Evolutionary conservation across 2,329 filamentous ascomycete genomes (phyloP).

Genomic region (Trichophyton equinum): DNA sequence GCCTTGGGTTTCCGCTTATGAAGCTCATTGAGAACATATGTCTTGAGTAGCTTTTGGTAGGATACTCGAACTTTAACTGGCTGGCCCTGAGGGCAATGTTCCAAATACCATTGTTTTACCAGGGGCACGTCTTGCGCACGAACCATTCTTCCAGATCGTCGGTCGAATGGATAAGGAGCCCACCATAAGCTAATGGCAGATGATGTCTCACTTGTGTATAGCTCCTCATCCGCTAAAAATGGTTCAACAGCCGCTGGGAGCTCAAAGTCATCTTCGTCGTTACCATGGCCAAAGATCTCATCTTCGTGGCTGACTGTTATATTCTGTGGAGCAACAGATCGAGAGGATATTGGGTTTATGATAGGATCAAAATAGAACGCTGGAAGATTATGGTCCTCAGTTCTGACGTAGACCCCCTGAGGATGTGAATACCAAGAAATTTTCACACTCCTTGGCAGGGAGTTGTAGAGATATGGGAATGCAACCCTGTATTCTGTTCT

Average conservation of each 20-base stretch:
- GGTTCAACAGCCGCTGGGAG: slow-evolving; percentile 69
- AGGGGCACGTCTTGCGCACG: slow-evolving; percentile 92
- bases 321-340: slow-evolving; percentile 87
- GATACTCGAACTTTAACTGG: slow-evolving; percentile 96
- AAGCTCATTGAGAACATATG: slow-evolving; percentile 87
- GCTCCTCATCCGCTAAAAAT: slow-evolving; percentile 77
- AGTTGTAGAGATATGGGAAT: slow-evolving; percentile 93
- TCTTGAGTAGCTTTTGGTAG: slow-evolving; percentile 95
- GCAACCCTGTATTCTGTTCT: slow-evolving; percentile 92
- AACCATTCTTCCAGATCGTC: slow-evolving; percentile 89
- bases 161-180: slow-evolving; percentile 93
- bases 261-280: slow-evolving; percentile 71
- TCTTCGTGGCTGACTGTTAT: slow-evolving; percentile 87
- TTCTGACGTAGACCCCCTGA: slow-evolving; percentile 78
- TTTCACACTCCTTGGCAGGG: slow-evolving; percentile 83
- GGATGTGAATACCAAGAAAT: slow-evolving; percentile 89
- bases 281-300: slow-evolving; percentile 73
- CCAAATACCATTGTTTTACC: slow-evolving; percentile 96
- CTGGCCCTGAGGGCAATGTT: slow-evolving; percentile 81
- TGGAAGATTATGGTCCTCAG: slow-evolving; percentile 77
- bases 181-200: slow-evolving; percentile 93
- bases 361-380: slow-evolving; percentile 97
- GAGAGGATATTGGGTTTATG: slow-evolving; percentile 93
- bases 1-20: slow-evolving; percentile 95
- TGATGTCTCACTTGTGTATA: slow-evolving; percentile 80